phyloP scores from a whole-genome alignment of 208 protist species.

The Acanthamoeba triangularis region DNA sequence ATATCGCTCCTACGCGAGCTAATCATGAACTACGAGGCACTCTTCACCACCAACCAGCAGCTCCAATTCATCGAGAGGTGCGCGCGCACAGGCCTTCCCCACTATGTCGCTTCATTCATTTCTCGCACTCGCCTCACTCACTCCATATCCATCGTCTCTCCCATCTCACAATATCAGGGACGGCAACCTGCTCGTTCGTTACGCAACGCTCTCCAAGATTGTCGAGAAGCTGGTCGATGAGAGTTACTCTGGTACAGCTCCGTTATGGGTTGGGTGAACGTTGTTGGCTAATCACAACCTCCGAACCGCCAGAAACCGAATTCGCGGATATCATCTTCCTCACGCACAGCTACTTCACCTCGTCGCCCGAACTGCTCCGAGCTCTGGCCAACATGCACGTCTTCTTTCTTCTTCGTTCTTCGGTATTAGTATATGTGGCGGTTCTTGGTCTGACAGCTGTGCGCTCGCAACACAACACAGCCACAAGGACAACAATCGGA shows the following conservation, averaged over 20 bases:
- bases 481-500: constrained; percentile 31
- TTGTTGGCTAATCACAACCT: no score
- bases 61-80: constrained; percentile 11
- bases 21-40: not conserved
- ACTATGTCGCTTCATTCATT: not conserved
- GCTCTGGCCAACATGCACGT: constrained; percentile 16
- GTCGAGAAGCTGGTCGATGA: constrained; percentile 67
- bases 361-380: not conserved
- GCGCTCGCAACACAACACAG: not conserved
- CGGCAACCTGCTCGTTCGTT: constrained; percentile 39
- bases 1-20: not conserved
- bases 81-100: no score
- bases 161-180: not conserved
- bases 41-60: constrained; percentile 12
- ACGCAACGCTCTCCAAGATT: constrained; percentile 1
- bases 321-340: constrained; percentile 62
- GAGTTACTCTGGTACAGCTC: constrained; percentile 34
- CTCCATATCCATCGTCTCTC: not conserved
- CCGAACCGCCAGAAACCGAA: constrained; percentile 35
- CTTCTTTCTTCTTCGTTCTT: not conserved
- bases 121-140: not conserved
- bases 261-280: no score
- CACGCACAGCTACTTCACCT: constrained; percentile 70
- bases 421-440: no score
- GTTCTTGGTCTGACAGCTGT: no score